Conservation (phyloP, 1,284 basidiomycete species). For the Tilletia indica region DNA sequence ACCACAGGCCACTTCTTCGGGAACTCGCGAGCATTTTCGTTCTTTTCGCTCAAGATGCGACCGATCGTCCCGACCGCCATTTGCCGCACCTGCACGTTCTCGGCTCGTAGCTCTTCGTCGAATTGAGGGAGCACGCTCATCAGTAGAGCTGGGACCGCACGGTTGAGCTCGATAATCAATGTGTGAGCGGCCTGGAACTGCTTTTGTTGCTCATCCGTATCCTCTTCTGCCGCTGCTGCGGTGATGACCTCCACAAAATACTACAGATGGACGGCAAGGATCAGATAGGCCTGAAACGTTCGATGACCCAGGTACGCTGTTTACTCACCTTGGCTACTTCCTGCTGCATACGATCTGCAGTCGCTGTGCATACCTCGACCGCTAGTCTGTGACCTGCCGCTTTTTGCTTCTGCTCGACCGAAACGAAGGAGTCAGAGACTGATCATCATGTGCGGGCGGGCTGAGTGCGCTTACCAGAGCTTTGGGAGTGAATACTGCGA, state of each 20-base stretch:
- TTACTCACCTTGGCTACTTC: slow-evolving; percentile 69
- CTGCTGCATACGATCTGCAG: slow-evolving; percentile 81
- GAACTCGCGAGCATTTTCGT: slow-evolving; percentile 17
- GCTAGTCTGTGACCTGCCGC: slow-evolving; percentile 75
- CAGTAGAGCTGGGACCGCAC: slow-evolving; percentile 75
- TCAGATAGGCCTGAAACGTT: slow-evolving; percentile 61
- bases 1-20: slow-evolving; percentile 67
- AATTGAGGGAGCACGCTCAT: slow-evolving; percentile 88
- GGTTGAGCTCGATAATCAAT: slow-evolving; percentile 80
- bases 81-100: slow-evolving; percentile 70
- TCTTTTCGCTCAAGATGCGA: slow-evolving; percentile 71
- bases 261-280: slow-evolving; percentile 71
- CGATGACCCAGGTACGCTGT: not conserved
- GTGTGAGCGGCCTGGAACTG: slow-evolving; percentile 71
- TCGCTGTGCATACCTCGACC: slow-evolving; percentile 78
- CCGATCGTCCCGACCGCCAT: slow-evolving; percentile 82
- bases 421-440: slow-evolving; percentile 56
- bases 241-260: slow-evolving; percentile 57
- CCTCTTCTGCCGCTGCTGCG: slow-evolving; percentile 56
- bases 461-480: slow-evolving; percentile 53
- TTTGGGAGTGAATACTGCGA: slow-evolving; percentile 81
- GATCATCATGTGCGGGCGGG: slow-evolving; percentile 21
- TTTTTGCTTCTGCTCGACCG: slow-evolving; percentile 60
- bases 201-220: slow-evolving; percentile 38
- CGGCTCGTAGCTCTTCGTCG: slow-evolving; percentile 81